Percentiles rank a stretch among this genome's conserved stretches.
phyloP scores from a whole-genome alignment of 2,329 filamentous ascomycete species.

The Botrytis deweyae region DNA sequence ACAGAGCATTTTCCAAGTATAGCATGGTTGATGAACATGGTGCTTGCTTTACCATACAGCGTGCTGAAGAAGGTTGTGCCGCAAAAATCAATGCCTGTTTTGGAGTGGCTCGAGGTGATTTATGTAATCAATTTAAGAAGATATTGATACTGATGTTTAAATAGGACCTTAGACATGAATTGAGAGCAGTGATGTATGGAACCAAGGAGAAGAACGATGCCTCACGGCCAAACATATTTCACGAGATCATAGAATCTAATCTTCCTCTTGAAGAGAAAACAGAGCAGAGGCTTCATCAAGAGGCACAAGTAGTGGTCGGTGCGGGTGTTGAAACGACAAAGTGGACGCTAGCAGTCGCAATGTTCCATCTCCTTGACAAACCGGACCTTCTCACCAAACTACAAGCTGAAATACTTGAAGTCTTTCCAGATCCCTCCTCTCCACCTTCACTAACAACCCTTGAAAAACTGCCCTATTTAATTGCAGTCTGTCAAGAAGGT shows the following conservation, averaged over 20 bases:
- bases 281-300: constrained; percentile 37
- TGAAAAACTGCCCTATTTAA: constrained; percentile 38
- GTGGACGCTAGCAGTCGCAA: constrained; percentile 39
- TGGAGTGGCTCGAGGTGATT: constrained; percentile 15
- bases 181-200: constrained; percentile 14
- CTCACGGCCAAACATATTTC: constrained; percentile 34
- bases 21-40: constrained; percentile 6
- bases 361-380: constrained; percentile 43
- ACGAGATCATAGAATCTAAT: constrained; percentile 26
- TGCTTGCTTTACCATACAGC: constrained; percentile 1
- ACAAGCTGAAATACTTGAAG: constrained; percentile 39
- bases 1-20: constrained; percentile 9
- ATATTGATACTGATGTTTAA: neutral
- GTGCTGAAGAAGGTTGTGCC: constrained; percentile 6
- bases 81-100: neutral
- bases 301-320: constrained; percentile 37
- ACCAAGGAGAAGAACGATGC: neutral
- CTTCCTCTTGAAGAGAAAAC: constrained; percentile 42
- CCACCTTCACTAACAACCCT: constrained; percentile 29
- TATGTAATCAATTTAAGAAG: neutral
- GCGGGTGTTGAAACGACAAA: constrained; percentile 44
- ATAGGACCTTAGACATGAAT: constrained; percentile 12
- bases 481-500: constrained; percentile 40
- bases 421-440: constrained; percentile 11
- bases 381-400: constrained; percentile 38